A percentile compares a stretch with the other conserved stretches of the same genome.
These are phyloP conservation scores for Panicum hallii DNA, from an alignment of 202 grass and related monocot species.

Conservation along the genomic window DNA sequence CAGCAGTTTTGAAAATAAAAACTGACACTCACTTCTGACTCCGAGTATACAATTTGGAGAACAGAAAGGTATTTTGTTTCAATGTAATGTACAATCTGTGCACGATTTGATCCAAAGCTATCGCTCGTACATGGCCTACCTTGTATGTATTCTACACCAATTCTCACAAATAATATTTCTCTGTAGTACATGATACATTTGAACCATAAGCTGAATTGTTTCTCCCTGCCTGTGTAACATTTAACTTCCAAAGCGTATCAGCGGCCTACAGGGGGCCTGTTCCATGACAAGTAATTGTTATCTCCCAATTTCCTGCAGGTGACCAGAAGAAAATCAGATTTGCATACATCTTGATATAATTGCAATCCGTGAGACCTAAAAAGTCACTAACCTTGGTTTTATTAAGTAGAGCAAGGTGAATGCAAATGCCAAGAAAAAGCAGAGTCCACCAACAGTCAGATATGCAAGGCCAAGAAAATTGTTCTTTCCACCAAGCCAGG, in stretches of 20 bases:
- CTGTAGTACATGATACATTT: constrained; percentile 53
- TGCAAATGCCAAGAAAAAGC: constrained; percentile 79
- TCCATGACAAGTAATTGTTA: constrained; percentile 79
- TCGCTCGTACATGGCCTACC: constrained; percentile 28
- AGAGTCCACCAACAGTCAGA: constrained; percentile 81
- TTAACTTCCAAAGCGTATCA: constrained; percentile 33
- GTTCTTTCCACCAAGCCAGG: constrained; percentile 97
- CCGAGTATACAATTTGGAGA: constrained; percentile 37
- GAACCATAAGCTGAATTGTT: constrained; percentile 33
- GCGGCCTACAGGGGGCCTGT: constrained; percentile 49
- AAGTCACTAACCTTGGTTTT: constrained; percentile 82
- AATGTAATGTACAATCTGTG: constrained; percentile 63
- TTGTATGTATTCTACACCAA: constrained; percentile 36
- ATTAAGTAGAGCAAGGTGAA: constrained; percentile 92
- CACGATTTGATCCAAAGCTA: constrained; percentile 14
- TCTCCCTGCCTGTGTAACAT: constrained; percentile 12
- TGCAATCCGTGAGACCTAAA: background rate
- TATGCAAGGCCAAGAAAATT: constrained; percentile 95
- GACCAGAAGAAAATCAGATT: constrained; percentile 18
- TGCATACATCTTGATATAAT: background rate
- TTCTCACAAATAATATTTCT: constrained; percentile 40
- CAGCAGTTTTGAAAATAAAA: constrained; percentile 1
- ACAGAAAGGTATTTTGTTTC: constrained; percentile 51
- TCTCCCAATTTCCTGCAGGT: constrained; percentile 68
- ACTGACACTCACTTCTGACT: constrained; percentile 4